Base-by-base conservation (phyloP, 1,139 yeast genomes). In the Scheffersomyces parashehatae region DNA sequence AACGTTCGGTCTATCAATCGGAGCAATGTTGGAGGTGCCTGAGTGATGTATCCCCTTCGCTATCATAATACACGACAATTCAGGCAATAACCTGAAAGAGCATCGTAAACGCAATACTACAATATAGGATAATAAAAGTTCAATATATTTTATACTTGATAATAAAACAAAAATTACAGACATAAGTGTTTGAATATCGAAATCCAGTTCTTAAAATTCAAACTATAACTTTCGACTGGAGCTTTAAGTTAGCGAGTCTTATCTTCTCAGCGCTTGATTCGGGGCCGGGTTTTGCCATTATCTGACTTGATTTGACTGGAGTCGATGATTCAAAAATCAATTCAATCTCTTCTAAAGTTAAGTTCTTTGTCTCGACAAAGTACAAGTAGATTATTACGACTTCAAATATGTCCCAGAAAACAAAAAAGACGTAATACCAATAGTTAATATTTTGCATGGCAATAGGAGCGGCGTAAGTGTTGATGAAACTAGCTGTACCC, bases 311-410 rank as follows among this genome's bases (percentile, higher is more conserved):
- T 3, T 30, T 30, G 14, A 30, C 33, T 13, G 33, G 33, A 1
- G 28, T 36, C n/a, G 39, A 9, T 11, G 33, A n/a, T 32, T 26
- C 36, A 37, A 61, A 62, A 26, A 60, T 55, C 31, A 50, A 48
- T 41, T 61, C 67, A 39, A 62, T 52, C 39, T 62, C 68, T 50
- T 63, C 67, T 49, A 63, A 54, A 4, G 58, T 49, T 48, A 56
- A 55, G 5, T 60, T 59, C 36, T 58, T 58, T 10, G 68, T 63
- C 42, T 62, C 68, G 11, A 61, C 58, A 46, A 60, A 63, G 53
- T 54, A 52, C 50, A 62, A 60, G 50, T 56, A 62, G 36, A 62
- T 54, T 10, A 62, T 37, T 2, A 30, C 13, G 10, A 51, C 47
- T 38, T 55, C 56, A 16, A 55, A 43, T 2, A 50, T 15, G 43